These are phyloP conservation scores for Chaetomidium leptoderma DNA, from an alignment of 495 filamentous ascomycete species.

Conservation along the genomic window DNA sequence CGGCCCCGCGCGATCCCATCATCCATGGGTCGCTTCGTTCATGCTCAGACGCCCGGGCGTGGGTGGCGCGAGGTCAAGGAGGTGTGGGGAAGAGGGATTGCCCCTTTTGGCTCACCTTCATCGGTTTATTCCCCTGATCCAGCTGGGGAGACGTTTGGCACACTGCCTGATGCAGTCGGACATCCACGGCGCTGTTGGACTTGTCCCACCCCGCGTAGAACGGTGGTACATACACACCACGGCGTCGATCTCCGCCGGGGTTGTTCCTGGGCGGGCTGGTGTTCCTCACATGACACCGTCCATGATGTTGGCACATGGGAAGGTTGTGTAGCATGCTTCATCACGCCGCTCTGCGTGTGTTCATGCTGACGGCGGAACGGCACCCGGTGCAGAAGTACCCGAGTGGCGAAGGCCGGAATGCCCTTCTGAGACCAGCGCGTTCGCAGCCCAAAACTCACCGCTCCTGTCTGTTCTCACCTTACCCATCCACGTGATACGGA, in stretches of 20 bases:
- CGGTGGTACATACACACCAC: background rate
- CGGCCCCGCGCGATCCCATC: background rate
- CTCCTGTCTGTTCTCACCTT: background rate
- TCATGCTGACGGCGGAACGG: background rate
- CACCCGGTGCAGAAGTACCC: background rate
- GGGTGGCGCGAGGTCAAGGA: background rate
- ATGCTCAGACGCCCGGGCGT: conserved; percentile 5
- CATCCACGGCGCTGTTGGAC: conserved; percentile 3
- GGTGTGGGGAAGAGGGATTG: background rate
- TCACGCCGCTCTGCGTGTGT: background rate
- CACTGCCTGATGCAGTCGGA: conserved; percentile 2
- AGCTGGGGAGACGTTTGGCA: background rate
- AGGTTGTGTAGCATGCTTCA: too few relatives aligned
- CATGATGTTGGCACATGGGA: too few relatives aligned
- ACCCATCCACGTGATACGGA: conserved; percentile 17
- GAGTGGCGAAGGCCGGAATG: conserved; percentile 1
- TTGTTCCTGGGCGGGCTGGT: too few relatives aligned
- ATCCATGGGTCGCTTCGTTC: background rate
- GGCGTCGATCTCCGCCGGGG: background rate
- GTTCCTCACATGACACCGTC: too few relatives aligned
- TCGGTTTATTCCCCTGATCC: conserved; percentile 6
- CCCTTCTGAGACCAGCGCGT: background rate
- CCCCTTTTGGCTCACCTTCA: conserved; percentile 14
- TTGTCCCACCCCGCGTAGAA: too few relatives aligned
- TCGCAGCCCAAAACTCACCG: background rate